Evolutionary conservation across 2,329 filamentous ascomycete genomes (phyloP).

Genomic region (Botrytis paeoniae): DNA sequence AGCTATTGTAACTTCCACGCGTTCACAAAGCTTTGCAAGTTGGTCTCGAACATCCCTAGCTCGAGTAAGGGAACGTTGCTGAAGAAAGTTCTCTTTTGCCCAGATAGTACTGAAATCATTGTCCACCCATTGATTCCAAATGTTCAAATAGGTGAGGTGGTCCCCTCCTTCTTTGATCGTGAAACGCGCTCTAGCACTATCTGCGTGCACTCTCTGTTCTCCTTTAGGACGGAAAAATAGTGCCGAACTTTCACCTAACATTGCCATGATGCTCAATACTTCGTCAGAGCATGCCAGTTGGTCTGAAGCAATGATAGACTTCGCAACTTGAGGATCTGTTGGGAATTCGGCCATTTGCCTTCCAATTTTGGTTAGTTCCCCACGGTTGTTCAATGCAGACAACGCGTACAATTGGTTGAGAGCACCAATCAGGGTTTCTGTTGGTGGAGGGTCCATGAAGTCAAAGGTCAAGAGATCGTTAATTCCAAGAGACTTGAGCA

Average conservation of each 20-base stretch:
- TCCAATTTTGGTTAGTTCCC: conserved; percentile 85
- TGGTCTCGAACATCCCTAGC: conserved; percentile 92
- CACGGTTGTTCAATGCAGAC: conserved; percentile 82
- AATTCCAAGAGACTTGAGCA: conserved; percentile 86
- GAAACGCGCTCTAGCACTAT: conserved; percentile 84
- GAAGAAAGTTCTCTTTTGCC: conserved; percentile 89
- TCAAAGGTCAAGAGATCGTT: conserved; percentile 92
- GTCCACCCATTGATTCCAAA: conserved; percentile 96
- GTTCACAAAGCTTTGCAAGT: conserved; percentile 85
- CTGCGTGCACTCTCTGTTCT: conserved; percentile 94
- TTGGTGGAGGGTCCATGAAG: conserved; percentile 90
- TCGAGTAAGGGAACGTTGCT: conserved; percentile 83
- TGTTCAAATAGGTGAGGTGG: conserved; percentile 81
- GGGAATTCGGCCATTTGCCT: conserved; percentile 96
- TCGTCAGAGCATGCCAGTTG: conserved; percentile 93
- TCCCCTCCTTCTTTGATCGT: conserved; percentile 89
- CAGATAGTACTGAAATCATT: conserved; percentile 84
- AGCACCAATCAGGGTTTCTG: conserved; percentile 83
- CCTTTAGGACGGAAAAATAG: conserved; percentile 87
- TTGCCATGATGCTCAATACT: conserved; percentile 87
- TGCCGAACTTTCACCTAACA: conserved; percentile 83
- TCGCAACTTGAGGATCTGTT: conserved; percentile 86
- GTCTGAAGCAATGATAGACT: conserved; percentile 82
- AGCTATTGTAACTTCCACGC: conserved; percentile 77
- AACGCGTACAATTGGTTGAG: conserved; percentile 90